Evolutionary conservation across 768 basidiomycete species (phyloP).

Genomic region (Cytidiella melzeri): DNA sequence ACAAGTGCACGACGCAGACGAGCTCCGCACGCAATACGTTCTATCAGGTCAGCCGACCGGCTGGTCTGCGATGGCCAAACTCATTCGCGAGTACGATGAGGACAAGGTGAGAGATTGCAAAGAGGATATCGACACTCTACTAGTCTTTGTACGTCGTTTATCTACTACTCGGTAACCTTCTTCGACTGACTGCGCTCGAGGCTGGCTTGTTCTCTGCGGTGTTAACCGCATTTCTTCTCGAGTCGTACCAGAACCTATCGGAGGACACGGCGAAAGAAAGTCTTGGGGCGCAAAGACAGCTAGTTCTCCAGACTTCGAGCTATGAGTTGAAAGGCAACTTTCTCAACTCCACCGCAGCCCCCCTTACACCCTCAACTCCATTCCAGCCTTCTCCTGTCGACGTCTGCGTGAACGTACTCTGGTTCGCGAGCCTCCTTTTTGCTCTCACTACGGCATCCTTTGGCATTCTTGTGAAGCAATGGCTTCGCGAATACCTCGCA

Average conservation of each 20-base stretch:
- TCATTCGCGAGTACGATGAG: background rate
- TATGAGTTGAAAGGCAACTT: background rate
- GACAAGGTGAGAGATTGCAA: background rate
- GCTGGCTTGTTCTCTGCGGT: slow-evolving; percentile 2
- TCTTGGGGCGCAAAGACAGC: background rate
- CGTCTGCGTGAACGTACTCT: background rate
- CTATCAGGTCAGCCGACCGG: too few relatives aligned
- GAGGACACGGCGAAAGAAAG: background rate
- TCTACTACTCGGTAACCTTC: background rate
- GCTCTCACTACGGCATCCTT: background rate
- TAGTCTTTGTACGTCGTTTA: slow-evolving; percentile 1
- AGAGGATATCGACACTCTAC: slow-evolving; percentile 5
- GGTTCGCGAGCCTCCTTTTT: slow-evolving; percentile 1
- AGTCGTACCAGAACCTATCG: background rate
- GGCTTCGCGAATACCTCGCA: background rate
- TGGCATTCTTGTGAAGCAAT: too few relatives aligned
- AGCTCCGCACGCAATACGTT: too few relatives aligned
- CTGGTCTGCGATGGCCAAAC: slow-evolving; percentile 1
- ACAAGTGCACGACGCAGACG: too few relatives aligned
- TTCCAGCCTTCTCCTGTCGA: background rate
- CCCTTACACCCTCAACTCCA: background rate
- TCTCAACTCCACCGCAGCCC: background rate
- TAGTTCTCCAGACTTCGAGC: background rate
- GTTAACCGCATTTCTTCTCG: background rate
- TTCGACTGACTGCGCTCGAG: background rate